phyloP scores from a whole-genome alignment of 2,329 filamentous ascomycete genomes.

The Trichoderma breve region DNA sequence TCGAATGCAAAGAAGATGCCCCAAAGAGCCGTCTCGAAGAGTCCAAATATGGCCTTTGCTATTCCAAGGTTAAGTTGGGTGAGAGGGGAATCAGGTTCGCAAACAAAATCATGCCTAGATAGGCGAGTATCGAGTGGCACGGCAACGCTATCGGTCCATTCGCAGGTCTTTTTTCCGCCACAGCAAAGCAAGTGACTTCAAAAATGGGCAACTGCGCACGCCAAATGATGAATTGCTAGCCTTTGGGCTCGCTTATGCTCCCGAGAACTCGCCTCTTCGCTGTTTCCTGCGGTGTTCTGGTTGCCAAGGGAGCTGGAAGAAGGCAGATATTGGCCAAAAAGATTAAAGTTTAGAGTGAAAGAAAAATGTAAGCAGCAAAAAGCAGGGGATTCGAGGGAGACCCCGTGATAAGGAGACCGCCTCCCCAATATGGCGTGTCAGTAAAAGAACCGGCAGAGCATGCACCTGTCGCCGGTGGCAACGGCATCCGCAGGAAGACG shows the following conservation, averaged over 20 bases:
- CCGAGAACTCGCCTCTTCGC: neutral
- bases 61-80: constrained; percentile 5
- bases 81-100: neutral
- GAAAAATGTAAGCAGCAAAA: neutral
- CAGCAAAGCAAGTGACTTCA: neutral
- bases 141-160: constrained; percentile 8
- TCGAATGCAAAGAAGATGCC: neutral
- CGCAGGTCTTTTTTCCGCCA: neutral
- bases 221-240: neutral
- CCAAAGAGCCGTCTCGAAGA: neutral
- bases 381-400: neutral
- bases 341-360: neutral
- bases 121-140: neutral
- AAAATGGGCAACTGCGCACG: neutral
- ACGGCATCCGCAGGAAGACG: neutral
- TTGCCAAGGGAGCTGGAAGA: neutral
- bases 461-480: neutral
- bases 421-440: neutral
- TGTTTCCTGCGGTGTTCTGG: neutral
- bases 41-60: constrained; percentile 6
- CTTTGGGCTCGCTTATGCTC: neutral
- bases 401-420: neutral
- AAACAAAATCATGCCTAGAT: neutral
- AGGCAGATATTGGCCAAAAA: neutral
- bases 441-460: neutral